These are phyloP conservation scores for Inonotus obliquus DNA, from an alignment of 1,284 basidiomycete genomes.

Conservation along the genomic window DNA sequence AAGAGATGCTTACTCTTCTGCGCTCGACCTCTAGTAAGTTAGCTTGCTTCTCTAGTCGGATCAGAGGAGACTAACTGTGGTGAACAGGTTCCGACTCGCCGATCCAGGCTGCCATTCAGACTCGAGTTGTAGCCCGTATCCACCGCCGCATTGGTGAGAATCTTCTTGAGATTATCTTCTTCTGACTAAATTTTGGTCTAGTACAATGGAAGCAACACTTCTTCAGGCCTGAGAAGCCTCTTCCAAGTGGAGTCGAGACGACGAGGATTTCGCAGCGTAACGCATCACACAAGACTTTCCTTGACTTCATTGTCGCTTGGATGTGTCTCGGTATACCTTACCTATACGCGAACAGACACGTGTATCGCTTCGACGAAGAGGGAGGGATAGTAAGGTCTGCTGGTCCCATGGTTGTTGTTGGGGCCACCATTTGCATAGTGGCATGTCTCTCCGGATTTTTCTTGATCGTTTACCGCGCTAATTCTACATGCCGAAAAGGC, in stretches of 20 bases:
- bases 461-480: conserved; percentile 7
- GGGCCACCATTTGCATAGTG: conserved; percentile 62
- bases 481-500: conserved; percentile 41
- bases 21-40: conserved; percentile 38
- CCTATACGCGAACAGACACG: conserved; percentile 53
- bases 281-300: conserved; percentile 40
- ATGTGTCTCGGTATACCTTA: conserved; percentile 72
- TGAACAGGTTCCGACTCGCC: conserved; percentile 34
- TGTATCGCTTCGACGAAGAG: conserved; percentile 52
- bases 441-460: conserved; percentile 33
- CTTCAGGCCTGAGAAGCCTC: conserved; percentile 57
- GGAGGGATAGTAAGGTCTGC: conserved; percentile 42
- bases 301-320: conserved; percentile 54
- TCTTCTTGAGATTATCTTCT: neutral
- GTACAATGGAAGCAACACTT: conserved; percentile 69
- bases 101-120: conserved; percentile 49
- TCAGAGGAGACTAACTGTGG: neutral
- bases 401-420: conserved; percentile 55
- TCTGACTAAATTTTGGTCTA: conserved; percentile 23
- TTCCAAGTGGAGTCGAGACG: conserved; percentile 47
- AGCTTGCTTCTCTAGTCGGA: neutral
- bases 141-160: conserved; percentile 59
- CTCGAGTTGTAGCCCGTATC: conserved; percentile 62
- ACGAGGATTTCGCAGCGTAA: conserved; percentile 26
- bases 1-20: conserved; percentile 60